A percentile compares a stretch with the other conserved stretches of the same genome.
Evolutionary conservation across 192 early-diverging fungal species (phyloP).

Genomic region (Podila clonocystis): DNA sequence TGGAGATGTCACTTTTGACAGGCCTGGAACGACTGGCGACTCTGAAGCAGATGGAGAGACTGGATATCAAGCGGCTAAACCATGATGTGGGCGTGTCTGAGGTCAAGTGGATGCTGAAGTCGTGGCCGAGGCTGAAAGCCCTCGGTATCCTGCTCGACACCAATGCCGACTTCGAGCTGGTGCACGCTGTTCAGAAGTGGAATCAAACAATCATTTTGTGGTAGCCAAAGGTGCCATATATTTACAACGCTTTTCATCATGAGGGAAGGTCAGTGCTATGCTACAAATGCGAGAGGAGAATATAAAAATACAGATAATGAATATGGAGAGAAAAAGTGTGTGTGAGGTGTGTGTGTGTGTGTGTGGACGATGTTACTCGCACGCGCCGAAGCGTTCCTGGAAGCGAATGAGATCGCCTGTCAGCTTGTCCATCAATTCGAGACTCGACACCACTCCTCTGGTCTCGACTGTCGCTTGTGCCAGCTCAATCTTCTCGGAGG

Average conservation of each 20-base stretch:
- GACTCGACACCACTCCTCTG: not conserved
- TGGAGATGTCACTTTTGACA: slow-evolving; percentile 43
- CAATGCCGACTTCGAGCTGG: slow-evolving; percentile 16
- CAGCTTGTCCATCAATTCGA: slow-evolving; percentile 64
- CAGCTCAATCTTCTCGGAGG: not conserved
- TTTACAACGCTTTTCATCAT: too few species aligned
- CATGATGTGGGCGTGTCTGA: slow-evolving; percentile 27
- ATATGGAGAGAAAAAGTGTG: not conserved
- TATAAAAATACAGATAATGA: not conserved
- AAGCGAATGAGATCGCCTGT: slow-evolving; percentile 62
- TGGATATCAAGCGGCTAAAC: slow-evolving; percentile 33
- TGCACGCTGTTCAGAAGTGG: not conserved
- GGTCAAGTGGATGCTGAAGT: slow-evolving; percentile 23
- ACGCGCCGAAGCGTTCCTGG: slow-evolving; percentile 56
- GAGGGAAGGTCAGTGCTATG: not conserved
- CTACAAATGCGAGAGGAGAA: not conserved
- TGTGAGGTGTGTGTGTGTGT: too few species aligned
- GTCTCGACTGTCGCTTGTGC: not conserved
- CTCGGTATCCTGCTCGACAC: slow-evolving; percentile 26
- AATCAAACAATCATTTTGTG: slow-evolving; percentile 17
- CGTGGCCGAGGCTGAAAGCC: slow-evolving; percentile 15
- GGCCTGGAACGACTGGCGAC: slow-evolving; percentile 9
- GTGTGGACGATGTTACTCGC: not conserved
- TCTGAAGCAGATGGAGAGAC: slow-evolving; percentile 4
- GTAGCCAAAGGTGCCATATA: not conserved